Percentiles rank a stretch among this genome's conserved stretches.
Conservation (phyloP, 805 yeast genomes). For the Lipomyces spencermartinsiae region DNA sequence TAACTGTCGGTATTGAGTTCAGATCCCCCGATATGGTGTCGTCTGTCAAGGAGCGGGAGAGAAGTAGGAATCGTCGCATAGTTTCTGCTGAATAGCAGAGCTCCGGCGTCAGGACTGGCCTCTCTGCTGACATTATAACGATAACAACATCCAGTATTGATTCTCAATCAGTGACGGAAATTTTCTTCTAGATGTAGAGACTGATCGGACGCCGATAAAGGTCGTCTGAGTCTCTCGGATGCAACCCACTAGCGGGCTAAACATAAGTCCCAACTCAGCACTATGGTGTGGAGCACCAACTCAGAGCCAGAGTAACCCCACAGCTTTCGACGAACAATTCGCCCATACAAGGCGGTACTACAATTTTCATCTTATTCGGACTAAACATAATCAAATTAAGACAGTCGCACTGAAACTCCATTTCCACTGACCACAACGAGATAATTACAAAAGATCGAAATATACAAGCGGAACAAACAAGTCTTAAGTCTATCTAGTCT, state of each 20-base stretch:
- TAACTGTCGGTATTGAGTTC: conserved; percentile 24
- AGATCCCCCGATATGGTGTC: conserved; percentile 33
- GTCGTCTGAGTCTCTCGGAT: neutral
- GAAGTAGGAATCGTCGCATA: conserved; percentile 30
- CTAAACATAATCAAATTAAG: conserved; percentile 3
- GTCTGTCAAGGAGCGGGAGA: conserved; percentile 32
- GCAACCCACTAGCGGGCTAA: neutral
- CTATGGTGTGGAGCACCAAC: no score
- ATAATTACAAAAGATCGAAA: neutral
- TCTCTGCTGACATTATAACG: conserved; percentile 7
- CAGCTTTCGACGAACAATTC: neutral
- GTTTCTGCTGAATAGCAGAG: conserved; percentile 28
- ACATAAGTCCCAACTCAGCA: neutral
- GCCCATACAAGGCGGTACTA: no score
- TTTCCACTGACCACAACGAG: neutral
- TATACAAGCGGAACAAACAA: neutral
- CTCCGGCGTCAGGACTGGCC: conserved; percentile 27
- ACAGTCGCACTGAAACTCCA: neutral
- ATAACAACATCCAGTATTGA: neutral
- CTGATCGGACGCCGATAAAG: neutral
- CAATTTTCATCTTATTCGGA: neutral
- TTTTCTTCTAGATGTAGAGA: neutral
- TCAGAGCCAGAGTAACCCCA: no score
- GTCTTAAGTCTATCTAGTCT: neutral
- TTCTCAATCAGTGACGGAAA: neutral